These are phyloP conservation scores for Lasiosphaeria hispida DNA, from an alignment of 495 filamentous ascomycete genomes.

Conservation along the genomic window DNA sequence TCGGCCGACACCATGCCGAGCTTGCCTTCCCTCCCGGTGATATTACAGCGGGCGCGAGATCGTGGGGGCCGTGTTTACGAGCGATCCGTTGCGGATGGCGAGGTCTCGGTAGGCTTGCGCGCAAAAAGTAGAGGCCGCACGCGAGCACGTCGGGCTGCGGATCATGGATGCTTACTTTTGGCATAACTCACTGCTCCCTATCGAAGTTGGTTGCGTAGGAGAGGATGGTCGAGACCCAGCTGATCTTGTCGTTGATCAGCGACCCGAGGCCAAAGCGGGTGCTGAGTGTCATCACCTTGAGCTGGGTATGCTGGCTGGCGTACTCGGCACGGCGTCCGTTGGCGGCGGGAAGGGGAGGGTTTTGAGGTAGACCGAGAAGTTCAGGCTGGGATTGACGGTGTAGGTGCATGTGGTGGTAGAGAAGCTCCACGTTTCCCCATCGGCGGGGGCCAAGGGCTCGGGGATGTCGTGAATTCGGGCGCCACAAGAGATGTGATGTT, in stretches of 20 bases:
- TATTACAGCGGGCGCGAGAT: not conserved
- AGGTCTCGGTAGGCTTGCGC: not conserved
- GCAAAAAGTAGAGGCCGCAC: slow-evolving; percentile 12
- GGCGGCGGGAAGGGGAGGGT: slow-evolving; percentile 7
- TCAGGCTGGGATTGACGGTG: not conserved
- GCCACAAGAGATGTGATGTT: not conserved
- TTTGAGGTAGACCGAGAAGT: not conserved
- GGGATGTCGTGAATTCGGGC: not conserved
- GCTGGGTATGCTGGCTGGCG: slow-evolving; percentile 7
- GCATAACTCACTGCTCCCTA: not conserved
- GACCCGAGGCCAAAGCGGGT: not conserved
- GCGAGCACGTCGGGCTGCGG: not conserved
- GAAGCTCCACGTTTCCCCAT: slow-evolving; percentile 3
- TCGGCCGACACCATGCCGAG: too few relatives aligned
- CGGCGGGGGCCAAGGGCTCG: not conserved
- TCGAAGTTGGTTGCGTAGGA: not conserved
- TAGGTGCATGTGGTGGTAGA: slow-evolving; percentile 10
- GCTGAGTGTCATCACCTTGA: not conserved
- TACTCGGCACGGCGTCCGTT: slow-evolving; percentile 12
- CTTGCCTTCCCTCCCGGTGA: too few relatives aligned
- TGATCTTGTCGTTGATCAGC: not conserved
- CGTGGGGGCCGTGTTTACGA: not conserved
- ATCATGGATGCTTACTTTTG: not conserved
- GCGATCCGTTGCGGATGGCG: not conserved
- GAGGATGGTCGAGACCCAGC: slow-evolving; percentile 1